Conservation (phyloP, 1,284 basidiomycete genomes). For the Neolentinus lepideus region DNA sequence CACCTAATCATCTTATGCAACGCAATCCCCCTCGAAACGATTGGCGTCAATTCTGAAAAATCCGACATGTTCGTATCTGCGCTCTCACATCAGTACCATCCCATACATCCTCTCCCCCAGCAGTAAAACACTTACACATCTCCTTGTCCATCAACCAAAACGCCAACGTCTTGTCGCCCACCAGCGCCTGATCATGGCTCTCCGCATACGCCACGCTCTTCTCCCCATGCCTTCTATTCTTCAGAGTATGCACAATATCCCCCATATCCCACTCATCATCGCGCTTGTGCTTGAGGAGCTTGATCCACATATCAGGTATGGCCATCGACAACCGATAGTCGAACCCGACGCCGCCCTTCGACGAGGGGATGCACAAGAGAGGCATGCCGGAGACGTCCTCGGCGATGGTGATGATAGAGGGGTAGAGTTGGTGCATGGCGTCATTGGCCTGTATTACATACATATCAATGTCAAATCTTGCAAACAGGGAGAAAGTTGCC, state of each 20-base stretch:
- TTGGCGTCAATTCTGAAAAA: conserved; percentile 75
- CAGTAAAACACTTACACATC: conserved; percentile 67
- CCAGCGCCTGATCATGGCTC: conserved; percentile 95
- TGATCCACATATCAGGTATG: conserved; percentile 99
- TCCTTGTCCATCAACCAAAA: conserved; percentile 99
- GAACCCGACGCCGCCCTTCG: conserved; percentile 89
- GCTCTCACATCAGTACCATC: conserved; percentile 21
- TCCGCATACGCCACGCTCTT: conserved; percentile 94
- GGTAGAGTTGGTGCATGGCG: conserved; percentile 78
- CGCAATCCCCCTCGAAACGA: conserved; percentile 85
- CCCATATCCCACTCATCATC: conserved; percentile 90
- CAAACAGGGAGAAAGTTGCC: conserved; percentile 24
- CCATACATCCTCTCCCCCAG: conserved; percentile 14
- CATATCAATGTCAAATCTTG: conserved; percentile 5
- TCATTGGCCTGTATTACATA: conserved; percentile 78
- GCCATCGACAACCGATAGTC: conserved; percentile 99
- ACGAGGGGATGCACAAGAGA: conserved; percentile 76
- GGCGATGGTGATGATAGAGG: conserved; percentile 83
- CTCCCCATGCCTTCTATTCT: conserved; percentile 85
- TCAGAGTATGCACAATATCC: conserved; percentile 86
- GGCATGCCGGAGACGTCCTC: conserved; percentile 99
- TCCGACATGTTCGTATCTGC: conserved; percentile 95
- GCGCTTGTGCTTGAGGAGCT: conserved; percentile 86
- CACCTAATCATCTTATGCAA: conserved; percentile 98
- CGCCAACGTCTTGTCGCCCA: conserved; percentile 96